Evolutionary conservation across 78 protist species (phyloP), one percentile per base, ranked within the genome.

Genomic region (Dictyostelium discoideum): DNA sequence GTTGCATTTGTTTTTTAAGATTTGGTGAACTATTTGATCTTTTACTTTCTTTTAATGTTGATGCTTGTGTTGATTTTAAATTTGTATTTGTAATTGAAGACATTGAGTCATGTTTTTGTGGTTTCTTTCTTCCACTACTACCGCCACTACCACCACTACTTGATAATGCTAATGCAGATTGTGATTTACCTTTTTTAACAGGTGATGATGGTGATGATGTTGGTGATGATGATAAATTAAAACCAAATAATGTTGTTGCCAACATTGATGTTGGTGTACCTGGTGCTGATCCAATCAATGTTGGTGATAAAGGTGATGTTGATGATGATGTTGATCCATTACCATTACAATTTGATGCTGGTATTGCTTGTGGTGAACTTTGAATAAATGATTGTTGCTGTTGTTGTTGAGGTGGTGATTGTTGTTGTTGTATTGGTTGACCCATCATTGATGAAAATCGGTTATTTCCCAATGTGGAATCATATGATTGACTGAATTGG

Each of bases 21-120:
- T 82, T 82, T 82, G 86, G 86, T 29, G 86, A 82, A 18, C 76
- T 57, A 37, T 82, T 82, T 26, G 86, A 82, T 82, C 86, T 24
- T 82, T 48, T 57, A 22, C 65, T 18, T 18, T 82, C 86, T 60
- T 82, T 82, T 32, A 82, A 57, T 1, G 46, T 39, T 42, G 46
- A 40, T 13, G 37, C 3, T 72, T 42, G 7, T 11, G 40, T 26
- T 32, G 83, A 32, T 48, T 46, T 20, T 22, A n/a, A 20, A 7
- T 46, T 79, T 26, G 22, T 37, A 29, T 20, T n/a, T 46, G 85
- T 39, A 26, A 82, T 57, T 5, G 63, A 54, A 4, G 54, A 24
- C 26, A 57, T 26, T 82, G 86, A 82, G 37, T 82, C 74, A 9
- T 82, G 86, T 32, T 82, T 82, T 82, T 50, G 37, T 24, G 86